These are phyloP conservation scores for Kazachstania martiniae DNA, from an alignment of 805 yeast species.

Conservation along the genomic window DNA sequence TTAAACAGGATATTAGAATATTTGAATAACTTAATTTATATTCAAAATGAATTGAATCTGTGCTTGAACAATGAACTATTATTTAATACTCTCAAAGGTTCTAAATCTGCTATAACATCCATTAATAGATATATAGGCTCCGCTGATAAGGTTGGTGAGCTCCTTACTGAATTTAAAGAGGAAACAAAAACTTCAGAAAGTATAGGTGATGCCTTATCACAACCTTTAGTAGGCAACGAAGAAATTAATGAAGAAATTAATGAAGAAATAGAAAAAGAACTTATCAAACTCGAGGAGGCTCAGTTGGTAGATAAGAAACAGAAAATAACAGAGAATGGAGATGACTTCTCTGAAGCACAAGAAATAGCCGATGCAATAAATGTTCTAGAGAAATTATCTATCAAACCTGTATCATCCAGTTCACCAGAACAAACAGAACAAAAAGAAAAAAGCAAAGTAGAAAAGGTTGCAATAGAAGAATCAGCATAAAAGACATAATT, in stretches of 20 bases:
- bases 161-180: slow-evolving; percentile 32
- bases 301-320: not conserved
- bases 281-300: slow-evolving; percentile 1
- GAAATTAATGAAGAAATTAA: slow-evolving; percentile 29
- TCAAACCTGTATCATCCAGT: no score
- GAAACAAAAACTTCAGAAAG: slow-evolving; percentile 30
- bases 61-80: slow-evolving; percentile 33
- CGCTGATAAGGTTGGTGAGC: slow-evolving; percentile 32
- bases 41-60: slow-evolving; percentile 33
- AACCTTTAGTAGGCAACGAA: slow-evolving; percentile 20
- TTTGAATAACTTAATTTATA: slow-evolving; percentile 29
- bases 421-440: no score
- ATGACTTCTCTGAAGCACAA: no score
- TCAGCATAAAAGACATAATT: no score
- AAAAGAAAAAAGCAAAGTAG: no score
- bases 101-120: slow-evolving; percentile 27
- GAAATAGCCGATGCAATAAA: no score
- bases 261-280: slow-evolving; percentile 12
- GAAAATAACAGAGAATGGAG: not conserved
- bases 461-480: no score
- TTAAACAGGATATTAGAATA: slow-evolving; percentile 25
- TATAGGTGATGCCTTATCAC: slow-evolving; percentile 24
- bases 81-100: slow-evolving; percentile 29
- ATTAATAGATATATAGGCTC: slow-evolving; percentile 35
- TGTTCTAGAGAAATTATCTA: no score